A percentile compares a stretch with the other conserved stretches of the same genome.
These are phyloP conservation scores for Blastomyces emzantsi DNA, from an alignment of 2,329 filamentous ascomycete species.

Conservation along the genomic window DNA sequence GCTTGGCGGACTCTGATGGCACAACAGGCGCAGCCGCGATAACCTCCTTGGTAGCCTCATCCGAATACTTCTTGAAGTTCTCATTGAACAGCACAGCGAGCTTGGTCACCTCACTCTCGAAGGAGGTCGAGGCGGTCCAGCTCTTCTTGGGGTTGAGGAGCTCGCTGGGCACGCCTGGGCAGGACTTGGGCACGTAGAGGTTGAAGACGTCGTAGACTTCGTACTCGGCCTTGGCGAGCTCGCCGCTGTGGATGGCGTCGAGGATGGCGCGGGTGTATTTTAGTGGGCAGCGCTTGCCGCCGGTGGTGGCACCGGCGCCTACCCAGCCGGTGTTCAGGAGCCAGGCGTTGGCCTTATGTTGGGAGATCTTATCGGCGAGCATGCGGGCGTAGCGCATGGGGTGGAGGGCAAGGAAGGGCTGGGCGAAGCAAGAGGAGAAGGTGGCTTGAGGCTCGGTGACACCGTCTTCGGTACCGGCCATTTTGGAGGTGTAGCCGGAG, in stretches of 20 bases:
- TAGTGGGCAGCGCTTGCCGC: slow-evolving; percentile 92
- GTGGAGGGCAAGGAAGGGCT: slow-evolving; percentile 97
- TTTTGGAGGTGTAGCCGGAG: slow-evolving; percentile 99
- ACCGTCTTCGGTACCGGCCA: slow-evolving; percentile 97
- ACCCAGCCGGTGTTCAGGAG: slow-evolving; percentile 98
- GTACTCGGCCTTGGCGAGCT: slow-evolving; percentile 86
- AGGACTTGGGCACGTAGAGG: slow-evolving; percentile 86
- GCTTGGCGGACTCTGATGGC: neutral
- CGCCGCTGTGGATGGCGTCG: slow-evolving; percentile 93
- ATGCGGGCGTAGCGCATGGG: slow-evolving; percentile 99
- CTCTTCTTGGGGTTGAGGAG: slow-evolving; percentile 89
- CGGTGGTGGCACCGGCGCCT: slow-evolving; percentile 79
- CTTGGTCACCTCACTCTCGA: slow-evolving; percentile 82
- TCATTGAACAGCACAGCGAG: slow-evolving; percentile 82
- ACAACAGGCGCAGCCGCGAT: slow-evolving; percentile 45
- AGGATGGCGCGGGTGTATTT: slow-evolving; percentile 99
- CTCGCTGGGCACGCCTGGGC: slow-evolving; percentile 80
- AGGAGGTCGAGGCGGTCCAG: slow-evolving; percentile 78
- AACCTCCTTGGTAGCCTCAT: slow-evolving; percentile 71
- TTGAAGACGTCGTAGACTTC: slow-evolving; percentile 97
- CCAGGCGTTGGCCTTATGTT: slow-evolving; percentile 95
- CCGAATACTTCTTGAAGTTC: slow-evolving; percentile 95
- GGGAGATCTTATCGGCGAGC: slow-evolving; percentile 94
- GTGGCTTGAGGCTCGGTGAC: slow-evolving; percentile 96
- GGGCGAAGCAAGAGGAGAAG: slow-evolving; percentile 98